phyloP scores from a whole-genome alignment of 2,329 filamentous ascomycete genomes.

The Paecilomyces sp. region DNA sequence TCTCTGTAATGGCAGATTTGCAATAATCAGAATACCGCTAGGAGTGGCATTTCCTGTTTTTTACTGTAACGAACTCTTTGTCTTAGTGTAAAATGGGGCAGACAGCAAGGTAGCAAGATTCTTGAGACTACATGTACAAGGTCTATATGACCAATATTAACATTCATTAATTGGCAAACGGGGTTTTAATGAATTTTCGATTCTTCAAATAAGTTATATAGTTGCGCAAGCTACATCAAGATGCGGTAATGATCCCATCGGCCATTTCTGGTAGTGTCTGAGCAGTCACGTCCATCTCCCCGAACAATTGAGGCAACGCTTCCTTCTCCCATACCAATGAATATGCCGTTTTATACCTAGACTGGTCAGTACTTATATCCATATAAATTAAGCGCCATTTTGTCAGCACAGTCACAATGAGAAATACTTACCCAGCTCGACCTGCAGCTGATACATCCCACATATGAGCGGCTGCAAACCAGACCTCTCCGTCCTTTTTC shows the following conservation, averaged over 20 bases:
- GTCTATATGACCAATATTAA: not conserved
- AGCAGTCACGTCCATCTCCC: conserved; percentile 45
- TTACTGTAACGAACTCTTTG: not conserved
- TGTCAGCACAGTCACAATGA: not conserved
- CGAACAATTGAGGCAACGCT: conserved; percentile 44
- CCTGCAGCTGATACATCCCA: conserved; percentile 52
- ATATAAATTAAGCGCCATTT: not conserved
- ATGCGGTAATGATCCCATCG: conserved; percentile 9
- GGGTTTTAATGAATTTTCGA: not conserved
- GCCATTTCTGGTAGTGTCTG: conserved; percentile 45
- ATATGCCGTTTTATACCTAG: conserved; percentile 46
- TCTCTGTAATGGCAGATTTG: not conserved
- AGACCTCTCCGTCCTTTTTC: conserved; percentile 32
- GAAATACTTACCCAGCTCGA: conserved; percentile 29
- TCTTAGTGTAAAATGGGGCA: not conserved
- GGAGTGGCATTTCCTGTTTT: not conserved
- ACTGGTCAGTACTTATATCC: not conserved
- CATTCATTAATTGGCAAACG: not conserved
- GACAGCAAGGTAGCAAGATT: not conserved
- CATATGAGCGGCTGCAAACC: conserved; percentile 55
- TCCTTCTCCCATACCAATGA: conserved; percentile 49
- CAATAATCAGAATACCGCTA: not conserved
- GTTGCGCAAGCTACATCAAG: not conserved
- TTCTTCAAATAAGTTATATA: not conserved
- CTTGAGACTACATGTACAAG: not conserved